These are phyloP conservation scores for Plasmodium vinckei DNA, from an alignment of 169 alveolate species.

Conservation along the genomic window DNA sequence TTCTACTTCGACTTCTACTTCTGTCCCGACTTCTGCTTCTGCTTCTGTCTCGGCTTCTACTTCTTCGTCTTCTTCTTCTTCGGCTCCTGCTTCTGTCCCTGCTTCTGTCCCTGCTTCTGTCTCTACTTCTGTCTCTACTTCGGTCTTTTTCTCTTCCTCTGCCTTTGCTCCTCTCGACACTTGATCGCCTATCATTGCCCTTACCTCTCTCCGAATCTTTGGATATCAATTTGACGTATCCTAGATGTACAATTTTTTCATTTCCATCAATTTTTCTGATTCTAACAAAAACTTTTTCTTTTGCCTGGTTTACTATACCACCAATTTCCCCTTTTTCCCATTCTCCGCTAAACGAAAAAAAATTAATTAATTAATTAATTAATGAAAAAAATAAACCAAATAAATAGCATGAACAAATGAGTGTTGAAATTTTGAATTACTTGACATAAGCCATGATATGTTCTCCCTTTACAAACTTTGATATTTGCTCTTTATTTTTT, in stretches of 20 bases:
- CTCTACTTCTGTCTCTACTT: slow-evolving; percentile 50
- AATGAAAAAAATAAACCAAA: not conserved
- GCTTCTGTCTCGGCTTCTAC: slow-evolving; percentile 8
- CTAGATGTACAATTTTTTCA: slow-evolving; percentile 81
- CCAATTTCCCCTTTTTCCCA: slow-evolving; percentile 85
- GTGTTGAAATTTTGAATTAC: not conserved
- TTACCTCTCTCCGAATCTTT: slow-evolving; percentile 46
- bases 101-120: slow-evolving; percentile 25
- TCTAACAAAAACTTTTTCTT: slow-evolving; percentile 78
- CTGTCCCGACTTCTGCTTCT: slow-evolving; percentile 10
- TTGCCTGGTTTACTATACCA: slow-evolving; percentile 76
- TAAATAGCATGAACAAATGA: not conserved
- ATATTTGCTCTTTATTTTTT: slow-evolving; percentile 50
- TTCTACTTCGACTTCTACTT: slow-evolving; percentile 13
- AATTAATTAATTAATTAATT: not conserved
- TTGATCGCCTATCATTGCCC: slow-evolving; percentile 13
- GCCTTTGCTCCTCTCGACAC: slow-evolving; percentile 47
- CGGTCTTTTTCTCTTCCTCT: slow-evolving; percentile 4
- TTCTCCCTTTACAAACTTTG: slow-evolving; percentile 61
- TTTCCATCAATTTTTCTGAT: slow-evolving; percentile 78
- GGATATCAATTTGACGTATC: slow-evolving; percentile 76
- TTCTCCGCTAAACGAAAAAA: slow-evolving; percentile 79
- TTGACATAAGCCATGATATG: slow-evolving; percentile 67
- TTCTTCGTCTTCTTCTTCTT: slow-evolving; percentile 24
- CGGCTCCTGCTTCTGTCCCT: slow-evolving; percentile 13